These are phyloP conservation scores for Aspergillus intermedius DNA, from an alignment of 2,329 filamentous ascomycete genomes.

Conservation along the genomic window DNA sequence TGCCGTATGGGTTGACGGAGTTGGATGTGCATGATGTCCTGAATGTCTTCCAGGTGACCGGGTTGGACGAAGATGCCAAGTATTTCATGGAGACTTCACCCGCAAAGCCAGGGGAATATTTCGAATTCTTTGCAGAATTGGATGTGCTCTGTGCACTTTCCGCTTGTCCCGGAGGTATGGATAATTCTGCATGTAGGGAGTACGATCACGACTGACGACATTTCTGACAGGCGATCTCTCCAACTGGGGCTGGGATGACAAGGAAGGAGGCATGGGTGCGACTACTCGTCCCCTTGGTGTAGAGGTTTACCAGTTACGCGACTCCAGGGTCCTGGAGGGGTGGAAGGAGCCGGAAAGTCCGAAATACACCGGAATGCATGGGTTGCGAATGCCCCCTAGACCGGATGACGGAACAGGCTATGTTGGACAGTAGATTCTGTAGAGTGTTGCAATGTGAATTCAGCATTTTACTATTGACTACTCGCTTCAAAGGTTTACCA, in stretches of 20 bases:
- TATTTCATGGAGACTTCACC: constrained; percentile 64
- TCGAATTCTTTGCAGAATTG: constrained; percentile 76
- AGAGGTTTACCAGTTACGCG: constrained; percentile 60
- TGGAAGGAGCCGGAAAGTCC: constrained; percentile 60
- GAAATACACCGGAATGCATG: constrained; percentile 60
- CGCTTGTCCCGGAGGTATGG: constrained; percentile 64
- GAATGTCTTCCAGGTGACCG: constrained; percentile 81
- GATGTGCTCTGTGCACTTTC: constrained; percentile 61
- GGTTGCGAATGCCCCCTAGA: constrained; percentile 48
- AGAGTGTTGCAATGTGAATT: too few relatives aligned
- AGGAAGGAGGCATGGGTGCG: constrained; percentile 52
- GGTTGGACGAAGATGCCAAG: constrained; percentile 61
- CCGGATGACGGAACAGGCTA: constrained; percentile 20
- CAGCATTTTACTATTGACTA: not conserved
- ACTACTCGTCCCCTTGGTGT: constrained; percentile 70
- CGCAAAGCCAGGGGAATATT: constrained; percentile 45
- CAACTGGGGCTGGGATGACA: constrained; percentile 70
- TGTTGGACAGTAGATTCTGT: constrained; percentile 17
- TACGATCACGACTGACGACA: constrained; percentile 9
- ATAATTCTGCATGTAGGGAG: not conserved
- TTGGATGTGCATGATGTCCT: constrained; percentile 76
- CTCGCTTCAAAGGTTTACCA: too few relatives aligned
- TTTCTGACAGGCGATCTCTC: constrained; percentile 57
- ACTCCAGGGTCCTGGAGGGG: constrained; percentile 48
- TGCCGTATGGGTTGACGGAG: constrained; percentile 63